phyloP scores from a whole-genome alignment of 768 basidiomycete species.

The Lanmaoa pseudosensibilis region DNA sequence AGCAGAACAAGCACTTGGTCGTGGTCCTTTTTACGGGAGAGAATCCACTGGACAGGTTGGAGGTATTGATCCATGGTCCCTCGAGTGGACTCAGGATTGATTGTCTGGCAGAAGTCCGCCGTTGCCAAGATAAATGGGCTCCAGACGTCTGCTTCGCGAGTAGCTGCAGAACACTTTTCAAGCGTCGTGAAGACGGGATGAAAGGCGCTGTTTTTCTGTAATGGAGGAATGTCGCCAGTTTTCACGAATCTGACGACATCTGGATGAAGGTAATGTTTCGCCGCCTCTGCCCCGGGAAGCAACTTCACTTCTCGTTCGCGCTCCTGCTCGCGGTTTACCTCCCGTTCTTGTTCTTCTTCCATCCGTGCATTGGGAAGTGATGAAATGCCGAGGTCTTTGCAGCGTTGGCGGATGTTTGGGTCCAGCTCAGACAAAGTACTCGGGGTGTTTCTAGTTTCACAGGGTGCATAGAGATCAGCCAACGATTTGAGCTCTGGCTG shows the following conservation, averaged over 20 bases:
- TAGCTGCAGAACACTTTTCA: not conserved
- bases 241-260: slow-evolving; percentile 24
- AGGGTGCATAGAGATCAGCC: slow-evolving; percentile 34
- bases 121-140: slow-evolving; percentile 8
- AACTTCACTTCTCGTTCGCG: slow-evolving; percentile 38
- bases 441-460: not conserved
- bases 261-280: too few species aligned
- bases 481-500: slow-evolving; percentile 38
- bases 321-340: slow-evolving; percentile 43
- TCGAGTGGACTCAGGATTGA: not conserved
- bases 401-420: slow-evolving; percentile 4
- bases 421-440: not conserved
- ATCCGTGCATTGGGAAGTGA: slow-evolving; percentile 16
- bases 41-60: slow-evolving; percentile 26
- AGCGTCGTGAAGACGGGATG: slow-evolving; percentile 13
- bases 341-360: slow-evolving; percentile 47
- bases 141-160: slow-evolving; percentile 22
- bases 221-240: slow-evolving; percentile 23
- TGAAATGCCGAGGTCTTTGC: slow-evolving; percentile 8
- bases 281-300: slow-evolving; percentile 26
- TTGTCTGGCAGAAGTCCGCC: slow-evolving; percentile 9
- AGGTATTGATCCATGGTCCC: slow-evolving; percentile 12
- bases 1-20: not conserved
- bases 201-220: slow-evolving; percentile 18
- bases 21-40: not conserved